Evolutionary conservation across 2,329 filamentous ascomycete genomes (phyloP).

Genomic region (Chrysoporthe deuterocubensis): DNA sequence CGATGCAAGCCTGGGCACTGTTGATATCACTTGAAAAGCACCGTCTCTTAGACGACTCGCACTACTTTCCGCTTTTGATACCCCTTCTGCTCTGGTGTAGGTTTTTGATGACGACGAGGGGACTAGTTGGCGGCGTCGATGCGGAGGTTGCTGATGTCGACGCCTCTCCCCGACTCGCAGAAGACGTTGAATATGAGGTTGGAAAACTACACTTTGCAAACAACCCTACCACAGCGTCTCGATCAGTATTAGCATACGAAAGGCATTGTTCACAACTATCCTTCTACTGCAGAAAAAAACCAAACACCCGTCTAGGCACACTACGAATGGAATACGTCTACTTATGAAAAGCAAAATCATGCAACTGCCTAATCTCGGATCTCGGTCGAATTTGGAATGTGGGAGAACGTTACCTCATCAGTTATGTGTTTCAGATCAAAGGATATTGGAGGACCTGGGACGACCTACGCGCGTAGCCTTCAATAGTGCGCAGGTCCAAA

Average conservation of each 20-base stretch:
- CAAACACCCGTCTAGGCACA: background rate
- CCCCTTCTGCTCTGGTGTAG: background rate
- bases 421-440: no score
- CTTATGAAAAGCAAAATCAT: background rate
- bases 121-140: background rate
- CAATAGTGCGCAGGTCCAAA: no score
- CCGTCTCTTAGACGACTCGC: background rate
- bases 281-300: background rate
- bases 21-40: background rate
- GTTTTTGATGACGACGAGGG: background rate
- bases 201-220: background rate
- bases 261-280: constrained; percentile 2
- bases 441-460: no score
- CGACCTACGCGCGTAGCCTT: no score
- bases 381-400: no score
- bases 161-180: background rate
- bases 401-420: no score
- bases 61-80: background rate
- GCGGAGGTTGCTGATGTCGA: background rate
- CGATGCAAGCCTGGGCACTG: background rate
- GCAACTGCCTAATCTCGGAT: no score
- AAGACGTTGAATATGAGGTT: background rate
- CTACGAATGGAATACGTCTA: background rate
- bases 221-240: background rate
- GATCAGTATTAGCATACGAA: constrained; percentile 2